Percentiles rank a stretch among this genome's conserved stretches.
Conservation (phyloP, 371 early-diverging fungal species). For the Circinella umbellata region DNA sequence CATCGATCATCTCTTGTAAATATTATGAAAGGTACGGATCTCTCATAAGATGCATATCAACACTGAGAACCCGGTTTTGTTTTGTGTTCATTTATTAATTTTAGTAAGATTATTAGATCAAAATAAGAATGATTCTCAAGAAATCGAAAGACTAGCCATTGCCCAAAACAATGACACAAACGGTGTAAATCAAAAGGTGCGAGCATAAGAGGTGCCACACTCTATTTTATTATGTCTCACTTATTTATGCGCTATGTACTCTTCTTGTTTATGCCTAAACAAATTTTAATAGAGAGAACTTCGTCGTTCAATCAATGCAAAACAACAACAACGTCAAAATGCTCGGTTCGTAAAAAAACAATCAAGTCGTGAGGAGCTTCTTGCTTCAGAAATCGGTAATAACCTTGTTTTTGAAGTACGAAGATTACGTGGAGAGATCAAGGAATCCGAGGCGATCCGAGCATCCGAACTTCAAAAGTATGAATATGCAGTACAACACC, state of each 20-base stretch:
- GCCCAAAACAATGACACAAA: neutral
- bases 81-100: neutral
- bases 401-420: conserved; percentile 35
- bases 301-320: neutral
- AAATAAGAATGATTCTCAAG: neutral
- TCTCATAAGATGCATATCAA: too few relatives aligned
- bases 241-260: too few relatives aligned
- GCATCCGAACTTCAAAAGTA: conserved; percentile 52
- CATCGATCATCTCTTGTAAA: too few relatives aligned
- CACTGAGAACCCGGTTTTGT: neutral
- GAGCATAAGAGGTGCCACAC: neutral
- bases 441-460: conserved; percentile 54
- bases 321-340: neutral
- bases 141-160: neutral
- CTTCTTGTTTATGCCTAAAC: too few relatives aligned
- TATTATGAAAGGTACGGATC: too few relatives aligned
- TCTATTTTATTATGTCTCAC: too few relatives aligned
- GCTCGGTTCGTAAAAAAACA: too few relatives aligned
- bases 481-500: conserved; percentile 50
- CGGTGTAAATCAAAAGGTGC: neutral
- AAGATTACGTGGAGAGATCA: conserved; percentile 38
- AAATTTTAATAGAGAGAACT: neutral
- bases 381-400: conserved; percentile 39
- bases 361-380: neutral
- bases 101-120: neutral